Base-by-base conservation (phyloP, 306 rosid species). In the Sechiopsis laciniata region DNA sequence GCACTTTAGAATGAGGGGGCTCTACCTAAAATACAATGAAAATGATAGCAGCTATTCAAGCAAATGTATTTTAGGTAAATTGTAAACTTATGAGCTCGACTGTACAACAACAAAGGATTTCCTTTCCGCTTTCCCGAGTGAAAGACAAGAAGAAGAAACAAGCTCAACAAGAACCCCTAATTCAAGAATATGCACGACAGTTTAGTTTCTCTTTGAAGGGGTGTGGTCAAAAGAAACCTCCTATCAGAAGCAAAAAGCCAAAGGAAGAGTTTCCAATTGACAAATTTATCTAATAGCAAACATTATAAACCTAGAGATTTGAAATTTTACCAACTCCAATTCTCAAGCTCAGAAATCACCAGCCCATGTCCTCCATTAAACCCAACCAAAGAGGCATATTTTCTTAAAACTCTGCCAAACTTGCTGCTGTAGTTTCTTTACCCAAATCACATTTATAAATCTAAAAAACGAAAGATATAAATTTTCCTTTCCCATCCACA, bases 1-100 rank as follows among this genome's bases (percentile, higher is more conserved):
- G 40, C 74, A 29, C 62, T 74, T 79, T 51, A 40, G 32, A 53
- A 72, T 70, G 40, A 55, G 48, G 8, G 9, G 17, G 21, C 10
- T 42, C 51, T 9, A 20, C 11, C 32, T 72, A 42, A 72, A 35
- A 72, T 72, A 54, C 63, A 54, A 72, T 32, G 4, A 55, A 16
- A 9, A 32, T 72, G 63, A 72, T 17, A 72, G 52, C 52, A 72
- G 63, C 14, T 6, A 16, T 37, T 3, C 11, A 29, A 16, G 52
- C 20, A 29, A 8, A 55, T 29, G 13, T 12, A 20, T 7, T 10
- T 69, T 46, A 42, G 53, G 52, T 45, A 48, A 21, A n/a, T 68
- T 21, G 5, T 21, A 68, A 48, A 6, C 20, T 13, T 12, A 20
- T 45, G 0, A n/a, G 45, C 45, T 5, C 45, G 45, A 37, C 45